These are phyloP conservation scores for Colletotrichum tofieldiae DNA, from an alignment of 2,329 filamentous ascomycete species.

Conservation along the genomic window DNA sequence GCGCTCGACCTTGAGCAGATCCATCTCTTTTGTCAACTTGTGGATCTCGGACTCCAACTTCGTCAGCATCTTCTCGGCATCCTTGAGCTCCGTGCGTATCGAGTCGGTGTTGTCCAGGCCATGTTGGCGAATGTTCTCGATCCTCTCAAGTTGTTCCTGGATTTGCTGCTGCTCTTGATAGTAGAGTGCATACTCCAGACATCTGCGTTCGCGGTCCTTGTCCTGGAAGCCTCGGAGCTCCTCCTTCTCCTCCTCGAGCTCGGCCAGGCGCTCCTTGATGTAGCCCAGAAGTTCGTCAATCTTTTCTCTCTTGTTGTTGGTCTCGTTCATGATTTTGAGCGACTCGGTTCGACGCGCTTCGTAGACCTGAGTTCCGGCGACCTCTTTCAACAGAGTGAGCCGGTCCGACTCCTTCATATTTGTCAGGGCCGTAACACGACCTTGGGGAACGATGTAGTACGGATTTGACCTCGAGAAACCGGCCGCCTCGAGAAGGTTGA, in stretches of 20 bases:
- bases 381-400: constrained; percentile 92
- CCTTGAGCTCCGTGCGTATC: constrained; percentile 81
- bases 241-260: constrained; percentile 97
- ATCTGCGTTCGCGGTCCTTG: constrained; percentile 92
- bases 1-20: constrained; percentile 88
- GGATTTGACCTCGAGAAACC: constrained; percentile 98
- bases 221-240: constrained; percentile 95
- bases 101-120: constrained; percentile 89
- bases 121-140: constrained; percentile 86
- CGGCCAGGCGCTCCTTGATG: constrained; percentile 89
- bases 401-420: constrained; percentile 99
- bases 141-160: constrained; percentile 81
- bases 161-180: constrained; percentile 89
- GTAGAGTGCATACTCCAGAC: constrained; percentile 95
- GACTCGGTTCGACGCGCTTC: constrained; percentile 93
- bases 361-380: constrained; percentile 98
- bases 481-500: constrained; percentile 94
- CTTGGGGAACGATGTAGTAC: constrained; percentile 99
- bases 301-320: constrained; percentile 93
- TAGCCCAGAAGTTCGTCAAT: constrained; percentile 94
- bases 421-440: constrained; percentile 93
- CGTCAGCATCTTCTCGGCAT: constrained; percentile 84
- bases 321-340: constrained; percentile 96
- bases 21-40: constrained; percentile 84
- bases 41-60: constrained; percentile 85